Conservation (phyloP, 2,329 filamentous ascomycete species). For the Hawksworthiomyces lignivorus region DNA sequence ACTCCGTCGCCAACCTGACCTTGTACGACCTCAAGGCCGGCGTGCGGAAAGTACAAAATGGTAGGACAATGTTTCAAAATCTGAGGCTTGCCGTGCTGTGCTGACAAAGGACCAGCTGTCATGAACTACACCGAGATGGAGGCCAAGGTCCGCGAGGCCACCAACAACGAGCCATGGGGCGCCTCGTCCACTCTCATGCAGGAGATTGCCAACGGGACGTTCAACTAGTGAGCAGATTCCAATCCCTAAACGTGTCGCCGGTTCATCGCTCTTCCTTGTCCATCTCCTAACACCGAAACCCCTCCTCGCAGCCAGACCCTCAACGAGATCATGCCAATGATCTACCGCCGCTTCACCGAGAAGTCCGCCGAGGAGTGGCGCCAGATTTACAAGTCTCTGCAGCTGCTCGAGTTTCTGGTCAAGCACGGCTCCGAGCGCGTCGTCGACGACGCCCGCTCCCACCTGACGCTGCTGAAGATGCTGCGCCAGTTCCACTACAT, state of each 20-base stretch:
- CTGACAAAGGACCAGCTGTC: slow-evolving; percentile 52
- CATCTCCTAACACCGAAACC: too few relatives aligned
- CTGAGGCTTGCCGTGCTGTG: slow-evolving; percentile 1
- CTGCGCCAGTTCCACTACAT: slow-evolving; percentile 97
- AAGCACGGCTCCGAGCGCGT: slow-evolving; percentile 98
- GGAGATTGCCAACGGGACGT: slow-evolving; percentile 95
- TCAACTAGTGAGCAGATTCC: slow-evolving; percentile 73
- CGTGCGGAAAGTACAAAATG: slow-evolving; percentile 94
- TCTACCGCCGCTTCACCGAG: slow-evolving; percentile 98
- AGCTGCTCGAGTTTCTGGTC: slow-evolving; percentile 88
- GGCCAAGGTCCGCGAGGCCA: slow-evolving; percentile 82
- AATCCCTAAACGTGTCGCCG: neutral
- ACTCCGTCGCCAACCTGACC: slow-evolving; percentile 82
- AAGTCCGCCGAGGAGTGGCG: slow-evolving; percentile 98
- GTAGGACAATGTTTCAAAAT: slow-evolving; percentile 40
- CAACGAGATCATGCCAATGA: slow-evolving; percentile 99
- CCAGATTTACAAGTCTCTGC: slow-evolving; percentile 97
- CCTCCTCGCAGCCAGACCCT: slow-evolving; percentile 66
- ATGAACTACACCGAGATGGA: slow-evolving; percentile 85
- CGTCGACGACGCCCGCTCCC: slow-evolving; percentile 91
- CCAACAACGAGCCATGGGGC: slow-evolving; percentile 98
- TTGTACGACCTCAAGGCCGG: slow-evolving; percentile 94
- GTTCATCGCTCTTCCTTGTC: neutral
- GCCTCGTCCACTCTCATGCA: slow-evolving; percentile 81
- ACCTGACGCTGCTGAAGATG: slow-evolving; percentile 95